Evolutionary conservation across 2,329 filamentous ascomycete genomes (phyloP).

Genomic region (Penicillium sp.): DNA sequence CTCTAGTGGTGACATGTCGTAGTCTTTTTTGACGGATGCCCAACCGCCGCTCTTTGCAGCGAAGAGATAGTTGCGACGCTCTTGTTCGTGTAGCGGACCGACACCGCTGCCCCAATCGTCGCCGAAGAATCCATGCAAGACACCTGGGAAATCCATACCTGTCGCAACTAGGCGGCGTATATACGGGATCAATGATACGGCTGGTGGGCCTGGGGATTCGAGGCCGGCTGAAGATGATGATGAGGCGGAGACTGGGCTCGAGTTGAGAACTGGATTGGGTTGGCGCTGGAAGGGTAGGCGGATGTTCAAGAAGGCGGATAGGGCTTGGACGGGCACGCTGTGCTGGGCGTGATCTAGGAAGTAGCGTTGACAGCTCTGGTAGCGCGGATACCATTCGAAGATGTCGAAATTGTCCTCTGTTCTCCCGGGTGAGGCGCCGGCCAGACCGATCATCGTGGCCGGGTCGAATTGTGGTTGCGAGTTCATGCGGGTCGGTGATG

Average conservation of each 20-base stretch:
- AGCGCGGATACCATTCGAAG: slow-evolving; percentile 90
- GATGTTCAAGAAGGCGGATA: slow-evolving; percentile 92
- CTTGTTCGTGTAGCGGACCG: slow-evolving; percentile 81
- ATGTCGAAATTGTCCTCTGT: slow-evolving; percentile 62
- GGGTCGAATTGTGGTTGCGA: slow-evolving; percentile 40
- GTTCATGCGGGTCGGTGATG: slow-evolving; percentile 32
- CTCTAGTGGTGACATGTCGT: slow-evolving; percentile 84
- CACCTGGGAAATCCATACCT: slow-evolving; percentile 81
- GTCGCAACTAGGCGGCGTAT: slow-evolving; percentile 88
- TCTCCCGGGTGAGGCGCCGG: slow-evolving; percentile 40
- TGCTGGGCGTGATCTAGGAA: slow-evolving; percentile 93
- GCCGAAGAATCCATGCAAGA: slow-evolving; percentile 97
- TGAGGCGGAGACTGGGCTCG: slow-evolving; percentile 30
- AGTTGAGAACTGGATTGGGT: slow-evolving; percentile 52
- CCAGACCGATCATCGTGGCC: slow-evolving; percentile 42
- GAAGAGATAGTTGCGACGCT: slow-evolving; percentile 92
- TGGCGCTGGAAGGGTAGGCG: slow-evolving; percentile 80
- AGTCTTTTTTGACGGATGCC: slow-evolving; percentile 85
- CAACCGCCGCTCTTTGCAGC: slow-evolving; percentile 91
- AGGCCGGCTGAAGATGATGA: slow-evolving; percentile 45
- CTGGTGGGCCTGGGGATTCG: slow-evolving; percentile 40
- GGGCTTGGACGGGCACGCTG: slow-evolving; percentile 77
- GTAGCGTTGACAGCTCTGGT: slow-evolving; percentile 86
- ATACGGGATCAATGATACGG: slow-evolving; percentile 80
- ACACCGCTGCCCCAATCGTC: slow-evolving; percentile 85